Conservation (phyloP, 345 rosid species). For the Syzygium jambos region DNA sequence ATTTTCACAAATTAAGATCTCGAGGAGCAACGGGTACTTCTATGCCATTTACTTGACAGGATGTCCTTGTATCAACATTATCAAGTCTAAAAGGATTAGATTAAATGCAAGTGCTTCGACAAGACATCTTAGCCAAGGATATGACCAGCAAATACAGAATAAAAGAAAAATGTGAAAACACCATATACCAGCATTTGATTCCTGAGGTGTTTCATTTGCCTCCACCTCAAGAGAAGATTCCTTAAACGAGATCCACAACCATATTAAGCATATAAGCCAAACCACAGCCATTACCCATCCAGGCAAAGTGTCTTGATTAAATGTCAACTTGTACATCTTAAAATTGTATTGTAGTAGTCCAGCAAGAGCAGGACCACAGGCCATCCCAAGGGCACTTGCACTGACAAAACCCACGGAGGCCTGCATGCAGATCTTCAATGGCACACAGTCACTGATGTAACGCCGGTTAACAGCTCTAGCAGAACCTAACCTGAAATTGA, state of each 20-base stretch:
- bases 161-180: not conserved
- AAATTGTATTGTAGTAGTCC: slow-evolving; percentile 87
- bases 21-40: not conserved
- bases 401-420: slow-evolving; percentile 99
- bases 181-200: slow-evolving; percentile 43
- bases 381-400: slow-evolving; percentile 99
- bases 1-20: not conserved
- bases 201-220: slow-evolving; percentile 23
- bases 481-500: slow-evolving; percentile 74
- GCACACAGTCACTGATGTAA: slow-evolving; percentile 96
- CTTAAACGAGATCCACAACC: slow-evolving; percentile 77
- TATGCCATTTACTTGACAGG: not conserved
- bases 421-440: slow-evolving; percentile 82
- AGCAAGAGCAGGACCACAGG: slow-evolving; percentile 99
- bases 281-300: slow-evolving; percentile 98
- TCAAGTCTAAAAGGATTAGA: not conserved
- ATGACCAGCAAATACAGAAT: not conserved
- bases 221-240: slow-evolving; percentile 68
- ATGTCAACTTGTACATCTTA: slow-evolving; percentile 68
- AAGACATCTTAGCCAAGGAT: not conserved
- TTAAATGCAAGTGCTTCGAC: not conserved
- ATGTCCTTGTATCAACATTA: not conserved
- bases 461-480: slow-evolving; percentile 99
- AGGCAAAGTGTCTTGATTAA: slow-evolving; percentile 79
- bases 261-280: slow-evolving; percentile 77